phyloP scores from a whole-genome alignment of 257 asterid species.

The Solanum acaule region DNA sequence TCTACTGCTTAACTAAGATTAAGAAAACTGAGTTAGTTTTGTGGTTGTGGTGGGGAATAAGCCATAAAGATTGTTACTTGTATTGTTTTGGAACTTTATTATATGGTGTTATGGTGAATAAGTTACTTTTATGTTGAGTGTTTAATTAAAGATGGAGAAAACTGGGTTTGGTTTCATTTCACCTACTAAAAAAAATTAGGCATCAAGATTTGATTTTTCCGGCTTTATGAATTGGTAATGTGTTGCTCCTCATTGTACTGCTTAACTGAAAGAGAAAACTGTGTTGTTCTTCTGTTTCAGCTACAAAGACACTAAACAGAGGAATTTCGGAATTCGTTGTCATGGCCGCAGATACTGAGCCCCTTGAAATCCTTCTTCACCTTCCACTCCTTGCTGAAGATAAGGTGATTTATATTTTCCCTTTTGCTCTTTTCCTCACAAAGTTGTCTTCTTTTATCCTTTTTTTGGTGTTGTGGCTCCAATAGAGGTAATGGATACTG shows the following conservation, averaged over 20 bases:
- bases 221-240: neutral
- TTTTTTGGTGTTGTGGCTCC: neutral
- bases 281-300: constrained; percentile 23
- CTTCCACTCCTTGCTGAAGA: constrained; percentile 96
- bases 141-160: neutral
- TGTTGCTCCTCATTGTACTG: neutral
- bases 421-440: neutral
- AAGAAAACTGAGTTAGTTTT: neutral
- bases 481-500: neutral
- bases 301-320: constrained; percentile 87
- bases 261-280: neutral
- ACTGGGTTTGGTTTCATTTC: neutral
- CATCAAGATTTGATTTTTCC: neutral
- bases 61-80: neutral
- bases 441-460: neutral
- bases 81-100: neutral
- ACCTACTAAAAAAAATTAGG: no score
- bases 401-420: constrained; percentile 36
- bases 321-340: constrained; percentile 93
- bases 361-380: constrained; percentile 89
- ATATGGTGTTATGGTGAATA: neutral
- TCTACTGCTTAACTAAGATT: neutral
- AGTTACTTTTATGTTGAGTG: neutral
- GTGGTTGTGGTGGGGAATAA: neutral
- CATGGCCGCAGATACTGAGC: constrained; percentile 93